phyloP scores from a whole-genome alignment of 352 stramenopile species.

The Phytophthora hybrid region DNA sequence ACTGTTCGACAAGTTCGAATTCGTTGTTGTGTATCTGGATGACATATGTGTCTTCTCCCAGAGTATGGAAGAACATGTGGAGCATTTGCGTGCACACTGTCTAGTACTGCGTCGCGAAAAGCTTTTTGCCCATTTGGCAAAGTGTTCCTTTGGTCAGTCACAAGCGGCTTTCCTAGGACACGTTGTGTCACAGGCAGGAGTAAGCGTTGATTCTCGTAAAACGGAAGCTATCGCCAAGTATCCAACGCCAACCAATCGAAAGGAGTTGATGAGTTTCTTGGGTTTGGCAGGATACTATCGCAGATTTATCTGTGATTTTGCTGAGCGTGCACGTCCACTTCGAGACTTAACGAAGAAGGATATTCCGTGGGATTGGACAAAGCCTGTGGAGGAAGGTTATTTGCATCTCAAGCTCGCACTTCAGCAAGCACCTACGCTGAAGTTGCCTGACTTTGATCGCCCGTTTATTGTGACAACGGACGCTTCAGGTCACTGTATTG shows the following conservation, averaged over 20 bases:
- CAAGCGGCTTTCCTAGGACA: constrained; percentile 41
- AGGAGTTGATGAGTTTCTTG: constrained; percentile 42
- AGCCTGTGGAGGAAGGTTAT: constrained; percentile 4
- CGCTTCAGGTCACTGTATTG: constrained; percentile 27
- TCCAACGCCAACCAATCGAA: constrained; percentile 20
- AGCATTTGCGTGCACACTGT: constrained; percentile 36
- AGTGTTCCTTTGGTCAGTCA: constrained; percentile 35
- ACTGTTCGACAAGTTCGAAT: constrained; percentile 40
- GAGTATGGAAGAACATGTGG: constrained; percentile 17
- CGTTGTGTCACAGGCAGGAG: constrained; percentile 24
- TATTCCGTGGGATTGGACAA: not conserved
- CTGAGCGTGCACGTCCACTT: constrained; percentile 22
- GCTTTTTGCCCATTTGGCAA: constrained; percentile 27
- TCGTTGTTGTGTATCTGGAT: constrained; percentile 49
- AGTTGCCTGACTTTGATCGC: constrained; percentile 31
- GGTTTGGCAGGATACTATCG: constrained; percentile 38
- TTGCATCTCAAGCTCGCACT: constrained; percentile 30
- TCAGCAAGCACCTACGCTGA: constrained; percentile 40
- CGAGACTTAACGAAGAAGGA: constrained; percentile 18
- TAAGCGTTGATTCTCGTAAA: constrained; percentile 32
- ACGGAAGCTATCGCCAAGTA: constrained; percentile 32
- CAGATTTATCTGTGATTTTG: constrained; percentile 37
- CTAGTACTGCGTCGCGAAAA: constrained; percentile 33
- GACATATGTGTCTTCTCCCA: constrained; percentile 42
- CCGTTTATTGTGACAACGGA: constrained; percentile 49